Conservation (phyloP, 352 stramenopile species). For the Phytophthora aleatoria region DNA sequence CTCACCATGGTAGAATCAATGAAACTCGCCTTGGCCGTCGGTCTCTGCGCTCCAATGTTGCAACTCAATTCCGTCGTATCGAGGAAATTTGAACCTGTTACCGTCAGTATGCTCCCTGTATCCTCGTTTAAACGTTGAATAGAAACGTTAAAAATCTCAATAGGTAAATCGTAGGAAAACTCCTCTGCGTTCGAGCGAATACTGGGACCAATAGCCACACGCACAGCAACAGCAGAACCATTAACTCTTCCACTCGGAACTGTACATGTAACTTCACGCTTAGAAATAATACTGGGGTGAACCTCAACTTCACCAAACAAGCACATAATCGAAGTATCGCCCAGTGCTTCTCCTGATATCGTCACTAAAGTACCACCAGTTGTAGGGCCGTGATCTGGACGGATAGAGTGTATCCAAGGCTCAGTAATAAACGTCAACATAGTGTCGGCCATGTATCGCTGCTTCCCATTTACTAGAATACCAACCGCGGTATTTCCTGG, state of each 20-base stretch:
- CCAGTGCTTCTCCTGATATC: slow-evolving; percentile 28
- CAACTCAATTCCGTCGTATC: slow-evolving; percentile 36
- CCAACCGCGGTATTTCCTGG: slow-evolving; percentile 32
- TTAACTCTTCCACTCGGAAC: slow-evolving; percentile 12
- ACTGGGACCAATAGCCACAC: slow-evolving; percentile 15
- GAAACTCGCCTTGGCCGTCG: slow-evolving; percentile 5
- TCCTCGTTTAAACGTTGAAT: slow-evolving; percentile 24
- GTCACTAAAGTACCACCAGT: slow-evolving; percentile 35
- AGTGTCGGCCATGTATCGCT: slow-evolving; percentile 22
- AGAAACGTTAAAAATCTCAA: slow-evolving; percentile 29
- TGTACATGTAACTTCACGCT: slow-evolving; percentile 26
- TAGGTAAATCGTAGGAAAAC: slow-evolving; percentile 32
- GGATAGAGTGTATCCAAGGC: slow-evolving; percentile 28
- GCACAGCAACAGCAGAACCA: slow-evolving; percentile 8
- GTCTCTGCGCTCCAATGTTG: slow-evolving; percentile 17
- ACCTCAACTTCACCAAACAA: slow-evolving; percentile 32
- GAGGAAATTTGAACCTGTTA: slow-evolving; percentile 43
- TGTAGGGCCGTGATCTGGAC: slow-evolving; percentile 29
- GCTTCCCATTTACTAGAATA: slow-evolving; percentile 30
- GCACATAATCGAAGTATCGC: slow-evolving; percentile 22
- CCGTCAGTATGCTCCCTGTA: slow-evolving; percentile 19
- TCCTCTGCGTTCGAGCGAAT: slow-evolving; percentile 37
- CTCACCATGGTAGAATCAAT: slow-evolving; percentile 17
- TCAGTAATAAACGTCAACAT: slow-evolving; percentile 29
- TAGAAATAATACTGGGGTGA: slow-evolving; percentile 19